These are phyloP conservation scores for Lodderomyces parapsilosis DNA, from an alignment of 1,139 yeast species.

Conservation along the genomic window DNA sequence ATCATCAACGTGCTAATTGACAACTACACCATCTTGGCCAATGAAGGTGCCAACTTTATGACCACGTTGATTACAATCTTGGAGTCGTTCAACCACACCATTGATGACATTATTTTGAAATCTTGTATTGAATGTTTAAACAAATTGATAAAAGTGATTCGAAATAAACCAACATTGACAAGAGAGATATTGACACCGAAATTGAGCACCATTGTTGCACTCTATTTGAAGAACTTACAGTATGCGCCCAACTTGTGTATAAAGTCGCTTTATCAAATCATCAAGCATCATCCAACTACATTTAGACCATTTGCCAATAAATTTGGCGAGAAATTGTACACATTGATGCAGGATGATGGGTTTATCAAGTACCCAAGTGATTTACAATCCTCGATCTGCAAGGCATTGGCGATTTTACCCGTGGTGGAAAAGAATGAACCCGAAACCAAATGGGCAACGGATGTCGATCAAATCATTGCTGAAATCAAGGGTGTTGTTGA, in stretches of 20 bases:
- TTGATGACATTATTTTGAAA: constrained; percentile 42
- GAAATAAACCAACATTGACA: constrained; percentile 81
- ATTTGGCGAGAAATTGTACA: constrained; percentile 47
- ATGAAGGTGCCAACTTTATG: constrained; percentile 60
- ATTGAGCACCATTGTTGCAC: constrained; percentile 59
- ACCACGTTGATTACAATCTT: constrained; percentile 54
- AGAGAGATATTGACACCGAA: constrained; percentile 85
- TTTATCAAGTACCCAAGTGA: constrained; percentile 31
- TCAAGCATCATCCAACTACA: constrained; percentile 69
- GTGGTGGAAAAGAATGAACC: constrained; percentile 52
- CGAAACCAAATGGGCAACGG: constrained; percentile 48
- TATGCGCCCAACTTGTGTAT: constrained; percentile 42
- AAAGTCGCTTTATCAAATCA: constrained; percentile 48
- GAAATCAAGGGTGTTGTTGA: constrained; percentile 54
- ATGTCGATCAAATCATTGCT: constrained; percentile 30
- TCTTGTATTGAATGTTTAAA: constrained; percentile 51
- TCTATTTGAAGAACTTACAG: constrained; percentile 47
- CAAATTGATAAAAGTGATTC: constrained; percentile 52
- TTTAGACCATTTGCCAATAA: constrained; percentile 76
- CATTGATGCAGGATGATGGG: constrained; percentile 27
- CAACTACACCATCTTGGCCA: constrained; percentile 54
- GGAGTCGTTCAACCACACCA: constrained; percentile 47
- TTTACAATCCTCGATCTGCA: constrained; percentile 44
- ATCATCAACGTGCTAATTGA: constrained; percentile 48
- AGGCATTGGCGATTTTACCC: constrained; percentile 60